Conservation (phyloP, 139 green algal genomes). For the Ettlia oleoabundans region DNA sequence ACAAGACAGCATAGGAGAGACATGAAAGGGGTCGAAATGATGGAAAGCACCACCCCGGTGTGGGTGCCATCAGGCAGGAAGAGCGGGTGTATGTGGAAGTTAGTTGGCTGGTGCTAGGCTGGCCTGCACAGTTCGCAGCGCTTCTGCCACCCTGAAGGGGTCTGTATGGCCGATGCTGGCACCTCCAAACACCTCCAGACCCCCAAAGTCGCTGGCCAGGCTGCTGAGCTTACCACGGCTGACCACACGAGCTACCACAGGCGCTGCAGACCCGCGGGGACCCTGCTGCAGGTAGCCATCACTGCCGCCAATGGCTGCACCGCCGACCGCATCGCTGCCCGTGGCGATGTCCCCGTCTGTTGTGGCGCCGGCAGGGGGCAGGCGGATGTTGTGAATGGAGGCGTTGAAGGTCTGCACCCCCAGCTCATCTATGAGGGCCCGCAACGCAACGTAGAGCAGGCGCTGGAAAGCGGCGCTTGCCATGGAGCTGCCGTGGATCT, state of each 20-base stretch:
- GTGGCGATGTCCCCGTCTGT: too few relatives aligned
- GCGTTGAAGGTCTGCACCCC: conserved; percentile 78
- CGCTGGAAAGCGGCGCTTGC: conserved; percentile 55
- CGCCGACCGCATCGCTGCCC: too few relatives aligned
- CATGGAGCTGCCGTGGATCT: conserved; percentile 55
- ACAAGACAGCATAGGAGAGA: too few relatives aligned
- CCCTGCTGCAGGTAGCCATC: neutral
- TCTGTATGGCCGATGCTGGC: conserved; percentile 87
- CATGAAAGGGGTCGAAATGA: too few relatives aligned
- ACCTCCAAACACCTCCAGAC: conserved; percentile 82
- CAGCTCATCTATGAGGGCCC: conserved; percentile 78
- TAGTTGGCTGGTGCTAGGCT: neutral
- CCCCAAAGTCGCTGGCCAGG: conserved; percentile 78
- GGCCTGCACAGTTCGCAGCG: conserved; percentile 21
- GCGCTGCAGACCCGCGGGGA: neutral
- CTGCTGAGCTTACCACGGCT: conserved; percentile 64
- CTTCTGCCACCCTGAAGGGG: conserved; percentile 55
- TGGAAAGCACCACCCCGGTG: too few relatives aligned
- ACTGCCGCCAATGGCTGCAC: neutral
- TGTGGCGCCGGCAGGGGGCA: neutral
- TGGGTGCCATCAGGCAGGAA: too few relatives aligned
- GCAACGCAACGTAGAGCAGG: conserved; percentile 61
- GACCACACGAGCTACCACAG: conserved; percentile 69
- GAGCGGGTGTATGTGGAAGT: too few relatives aligned
- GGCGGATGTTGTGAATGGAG: conserved; percentile 57